These are phyloP conservation scores for Venturia effusa DNA, from an alignment of 2,329 filamentous ascomycete species.

Conservation along the genomic window DNA sequence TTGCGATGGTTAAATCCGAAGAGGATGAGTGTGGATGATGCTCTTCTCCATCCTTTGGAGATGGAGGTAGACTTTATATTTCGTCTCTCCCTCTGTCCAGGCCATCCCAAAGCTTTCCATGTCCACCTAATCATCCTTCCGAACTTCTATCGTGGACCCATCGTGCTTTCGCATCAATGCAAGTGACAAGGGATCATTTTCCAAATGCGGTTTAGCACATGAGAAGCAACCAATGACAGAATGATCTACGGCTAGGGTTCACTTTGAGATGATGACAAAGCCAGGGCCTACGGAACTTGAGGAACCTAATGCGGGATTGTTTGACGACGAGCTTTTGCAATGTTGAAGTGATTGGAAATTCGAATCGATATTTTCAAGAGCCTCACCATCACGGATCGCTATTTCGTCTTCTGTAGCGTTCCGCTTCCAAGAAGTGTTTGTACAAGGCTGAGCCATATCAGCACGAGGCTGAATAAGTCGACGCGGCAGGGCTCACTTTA, in stretches of 20 bases:
- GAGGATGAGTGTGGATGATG: not conserved
- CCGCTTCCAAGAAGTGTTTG: no score
- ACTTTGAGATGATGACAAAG: not conserved
- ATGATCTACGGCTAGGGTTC: not conserved
- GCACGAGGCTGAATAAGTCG: conserved; percentile 23
- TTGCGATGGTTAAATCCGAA: not conserved
- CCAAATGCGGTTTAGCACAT: not conserved
- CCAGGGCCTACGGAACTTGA: not conserved
- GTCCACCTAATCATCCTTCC: not conserved
- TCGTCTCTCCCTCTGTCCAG: not conserved
- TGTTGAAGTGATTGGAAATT: not conserved
- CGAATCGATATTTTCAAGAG: not conserved
- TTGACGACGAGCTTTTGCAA: not conserved
- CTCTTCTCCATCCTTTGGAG: not conserved
- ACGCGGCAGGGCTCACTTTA: no score
- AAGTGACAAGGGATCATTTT: not conserved
- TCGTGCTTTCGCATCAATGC: not conserved
- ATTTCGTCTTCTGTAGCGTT: no score
- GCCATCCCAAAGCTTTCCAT: not conserved
- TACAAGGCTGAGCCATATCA: no score
- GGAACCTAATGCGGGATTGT: not conserved
- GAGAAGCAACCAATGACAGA: not conserved
- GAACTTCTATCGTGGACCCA: not conserved
- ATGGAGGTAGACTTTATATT: not conserved
- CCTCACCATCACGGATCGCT: no score